phyloP scores from a whole-genome alignment of 2,329 filamentous ascomycete species.

The Aspergillus sergii region DNA sequence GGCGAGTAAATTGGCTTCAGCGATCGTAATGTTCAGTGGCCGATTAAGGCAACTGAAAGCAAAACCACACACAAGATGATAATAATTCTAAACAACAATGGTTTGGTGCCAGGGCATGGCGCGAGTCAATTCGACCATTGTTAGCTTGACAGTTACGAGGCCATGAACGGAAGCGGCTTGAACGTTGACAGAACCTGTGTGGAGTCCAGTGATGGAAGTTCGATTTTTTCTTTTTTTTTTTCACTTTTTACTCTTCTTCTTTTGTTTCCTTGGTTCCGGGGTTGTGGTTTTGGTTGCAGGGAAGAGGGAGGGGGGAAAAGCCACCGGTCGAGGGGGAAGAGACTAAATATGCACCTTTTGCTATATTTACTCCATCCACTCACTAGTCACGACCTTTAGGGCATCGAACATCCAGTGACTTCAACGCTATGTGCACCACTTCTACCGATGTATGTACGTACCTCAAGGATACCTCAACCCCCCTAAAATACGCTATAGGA shows the following conservation, averaged over 20 bases:
- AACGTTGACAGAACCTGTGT: constrained; percentile 9
- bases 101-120: not conserved
- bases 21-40: not conserved
- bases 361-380: constrained; percentile 33
- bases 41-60: not conserved
- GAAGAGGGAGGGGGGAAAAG: constrained; percentile 17
- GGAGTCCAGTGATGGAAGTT: constrained; percentile 16
- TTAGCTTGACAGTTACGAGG: constrained; percentile 10
- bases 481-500: not conserved
- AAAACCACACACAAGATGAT: not conserved
- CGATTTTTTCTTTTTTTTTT: not conserved
- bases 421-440: not conserved
- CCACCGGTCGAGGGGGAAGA: constrained; percentile 13
- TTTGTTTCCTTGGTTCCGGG: constrained; percentile 19
- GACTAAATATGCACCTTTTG: constrained; percentile 18
- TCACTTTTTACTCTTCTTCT: not conserved
- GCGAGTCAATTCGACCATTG: constrained; percentile 14
- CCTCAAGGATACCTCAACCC: not conserved
- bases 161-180: not conserved
- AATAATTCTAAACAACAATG: not conserved
- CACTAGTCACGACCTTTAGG: not conserved
- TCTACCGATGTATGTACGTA: not conserved
- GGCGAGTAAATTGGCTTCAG: not conserved
- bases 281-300: constrained; percentile 38
- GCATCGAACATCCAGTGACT: constrained; percentile 1